Conservation (phyloP, 2,329 filamentous ascomycete species). For the Diaporthe longicolla region DNA sequence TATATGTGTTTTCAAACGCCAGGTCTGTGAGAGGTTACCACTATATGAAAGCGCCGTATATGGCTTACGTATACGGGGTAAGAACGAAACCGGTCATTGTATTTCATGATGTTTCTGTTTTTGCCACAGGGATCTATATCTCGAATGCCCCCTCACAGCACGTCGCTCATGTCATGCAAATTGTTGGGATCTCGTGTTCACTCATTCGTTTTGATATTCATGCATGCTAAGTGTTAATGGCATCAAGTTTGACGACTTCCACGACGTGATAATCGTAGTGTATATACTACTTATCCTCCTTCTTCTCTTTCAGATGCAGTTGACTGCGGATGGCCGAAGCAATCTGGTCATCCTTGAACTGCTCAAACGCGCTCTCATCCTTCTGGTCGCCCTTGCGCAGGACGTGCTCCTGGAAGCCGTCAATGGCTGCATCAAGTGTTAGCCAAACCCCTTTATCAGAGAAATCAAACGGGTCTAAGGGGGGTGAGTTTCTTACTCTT, state of each 20-base stretch:
- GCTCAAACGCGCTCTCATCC: conserved; percentile 81
- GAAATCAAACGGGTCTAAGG: too few species aligned
- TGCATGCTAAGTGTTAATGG: background rate
- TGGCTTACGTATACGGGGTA: too few species aligned
- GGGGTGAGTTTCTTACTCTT: conserved; percentile 69
- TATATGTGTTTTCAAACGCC: too few species aligned
- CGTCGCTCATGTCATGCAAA: too few species aligned
- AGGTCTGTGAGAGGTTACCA: too few species aligned
- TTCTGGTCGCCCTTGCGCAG: conserved; percentile 79
- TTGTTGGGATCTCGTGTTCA: too few species aligned
- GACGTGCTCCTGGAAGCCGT: conserved; percentile 82
- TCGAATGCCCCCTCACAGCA: too few species aligned
- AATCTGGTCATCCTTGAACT: conserved; percentile 87
- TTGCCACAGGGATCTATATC: too few species aligned
- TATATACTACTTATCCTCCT: background rate
- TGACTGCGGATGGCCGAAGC: conserved; percentile 78
- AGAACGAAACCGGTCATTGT: too few species aligned
- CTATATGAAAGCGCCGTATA: too few species aligned
- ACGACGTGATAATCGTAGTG: background rate
- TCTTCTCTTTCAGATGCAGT: conserved; percentile 52
- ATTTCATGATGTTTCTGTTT: too few species aligned
- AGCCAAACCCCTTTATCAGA: background rate
- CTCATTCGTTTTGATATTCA: background rate
- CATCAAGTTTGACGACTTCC: too few species aligned
- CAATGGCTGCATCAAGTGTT: conserved; percentile 70